Evolutionary conservation across 257 asterid species (phyloP).

Genomic region (Prunella vulgaris): DNA sequence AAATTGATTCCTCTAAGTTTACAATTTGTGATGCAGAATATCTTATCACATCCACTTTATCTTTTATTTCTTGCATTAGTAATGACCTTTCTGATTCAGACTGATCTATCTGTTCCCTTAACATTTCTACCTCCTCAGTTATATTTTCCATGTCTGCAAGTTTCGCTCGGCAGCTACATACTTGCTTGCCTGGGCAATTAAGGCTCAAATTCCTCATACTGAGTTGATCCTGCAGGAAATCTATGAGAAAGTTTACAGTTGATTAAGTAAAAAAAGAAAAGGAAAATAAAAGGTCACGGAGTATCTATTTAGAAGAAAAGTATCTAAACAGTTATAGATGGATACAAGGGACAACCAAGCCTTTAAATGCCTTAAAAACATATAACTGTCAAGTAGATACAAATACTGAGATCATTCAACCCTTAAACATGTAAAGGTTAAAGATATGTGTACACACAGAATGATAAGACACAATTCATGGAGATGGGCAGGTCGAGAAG

Average conservation of each 20-base stretch:
- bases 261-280: slow-evolving; percentile 14
- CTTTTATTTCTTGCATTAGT: slow-evolving; percentile 51
- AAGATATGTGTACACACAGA: slow-evolving; percentile 2
- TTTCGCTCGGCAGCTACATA: slow-evolving; percentile 50
- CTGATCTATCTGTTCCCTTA: slow-evolving; percentile 48
- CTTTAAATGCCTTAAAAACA: not conserved
- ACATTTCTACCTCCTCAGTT: slow-evolving; percentile 41
- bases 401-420: not conserved
- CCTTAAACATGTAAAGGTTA: not conserved
- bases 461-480: not conserved
- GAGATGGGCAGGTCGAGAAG: not conserved
- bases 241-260: slow-evolving; percentile 39
- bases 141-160: slow-evolving; percentile 40
- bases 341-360: slow-evolving; percentile 4
- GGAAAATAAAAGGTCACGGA: not conserved
- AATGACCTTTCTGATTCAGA: slow-evolving; percentile 44
- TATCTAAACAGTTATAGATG: not conserved
- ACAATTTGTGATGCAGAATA: slow-evolving; percentile 38
- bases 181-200: slow-evolving; percentile 41
- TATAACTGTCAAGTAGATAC: not conserved
- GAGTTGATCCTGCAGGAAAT: slow-evolving; percentile 92
- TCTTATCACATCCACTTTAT: slow-evolving; percentile 42
- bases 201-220: slow-evolving; percentile 51
- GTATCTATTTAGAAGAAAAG: not conserved
- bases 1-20: slow-evolving; percentile 68